Base-by-base conservation (phyloP, 2,329 filamentous ascomycete genomes). In the Pyrenophora tritici-repentis region DNA sequence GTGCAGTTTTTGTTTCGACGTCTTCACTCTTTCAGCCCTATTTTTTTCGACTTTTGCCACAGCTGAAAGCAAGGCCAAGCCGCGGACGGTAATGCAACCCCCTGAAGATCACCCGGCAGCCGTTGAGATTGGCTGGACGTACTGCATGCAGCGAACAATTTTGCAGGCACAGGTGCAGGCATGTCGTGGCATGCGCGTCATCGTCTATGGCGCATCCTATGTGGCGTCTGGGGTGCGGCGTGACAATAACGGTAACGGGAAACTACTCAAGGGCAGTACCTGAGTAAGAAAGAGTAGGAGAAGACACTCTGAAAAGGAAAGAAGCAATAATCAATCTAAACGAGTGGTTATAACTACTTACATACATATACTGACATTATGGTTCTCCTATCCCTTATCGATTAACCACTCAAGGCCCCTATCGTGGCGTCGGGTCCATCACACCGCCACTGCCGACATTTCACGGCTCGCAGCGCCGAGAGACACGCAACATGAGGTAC, bases 81-180 rank as follows among this genome's bases (percentile, higher is more conserved):
- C 16, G 17, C 17, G 13, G 12, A 24, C 40, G 20, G 20, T 26
- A 20, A 39, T 13, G 32, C 22, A 26, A 20, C 45, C 50, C 51
- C 50, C 54, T 56, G 54, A 50, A 47, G 47, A 56, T 56, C 50
- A 35, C 14, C 31, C 36, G 43, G 45, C 17, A 16, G 32, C 7
- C 18, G 42, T 35, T 34, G 36, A 32, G 39, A 42, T 3, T 42
- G 42, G 42, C 42, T 54, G 39, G 51, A 29, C 14, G 33, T 14
- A 9, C 14, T 44, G 20, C 7, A 36, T 36, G 13, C 34, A 20
- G 34, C 34, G 26, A 29, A 29, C 4, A 29, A 29, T 12, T 18
- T 18, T 17, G 33, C 20, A 14, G 32, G 14, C 20, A n/a, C n/a
- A n/a, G n/a, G n/a, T 20, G 42, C 20, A 10, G 20, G 12, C 17